Evolutionary conservation across 495 filamentous ascomycete species (phyloP).

Genomic region (Oleoguttula mirabilis): DNA sequence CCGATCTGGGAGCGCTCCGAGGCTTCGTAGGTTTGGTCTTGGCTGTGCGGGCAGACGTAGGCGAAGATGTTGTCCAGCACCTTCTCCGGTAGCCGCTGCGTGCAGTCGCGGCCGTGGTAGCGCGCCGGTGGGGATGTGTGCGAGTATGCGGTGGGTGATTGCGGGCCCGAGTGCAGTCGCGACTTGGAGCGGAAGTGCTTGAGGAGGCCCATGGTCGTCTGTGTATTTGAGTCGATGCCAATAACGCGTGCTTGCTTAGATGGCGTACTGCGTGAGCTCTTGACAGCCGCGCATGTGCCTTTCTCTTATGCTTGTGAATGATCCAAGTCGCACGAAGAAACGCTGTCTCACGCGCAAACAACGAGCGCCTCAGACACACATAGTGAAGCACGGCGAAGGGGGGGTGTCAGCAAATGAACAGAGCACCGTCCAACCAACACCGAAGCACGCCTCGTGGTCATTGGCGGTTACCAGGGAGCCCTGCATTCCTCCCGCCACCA

Average conservation of each 20-base stretch:
- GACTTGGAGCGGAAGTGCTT: conserved; percentile 34
- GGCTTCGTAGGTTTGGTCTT: conserved; percentile 62
- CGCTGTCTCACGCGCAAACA: background rate
- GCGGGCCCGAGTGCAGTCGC: conserved; percentile 24
- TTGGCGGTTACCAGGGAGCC: background rate
- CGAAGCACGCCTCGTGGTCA: no score
- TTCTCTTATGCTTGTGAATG: background rate
- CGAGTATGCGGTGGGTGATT: conserved; percentile 11
- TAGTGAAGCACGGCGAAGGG: no score
- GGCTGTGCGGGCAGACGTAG: conserved; percentile 71
- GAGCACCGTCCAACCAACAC: no score
- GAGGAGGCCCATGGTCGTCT: conserved; percentile 36
- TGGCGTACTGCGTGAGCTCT: background rate
- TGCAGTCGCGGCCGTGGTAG: conserved; percentile 32
- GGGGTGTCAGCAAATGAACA: no score
- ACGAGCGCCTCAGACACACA: background rate
- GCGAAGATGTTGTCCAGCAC: conserved; percentile 64
- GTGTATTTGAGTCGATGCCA: background rate
- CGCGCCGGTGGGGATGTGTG: background rate
- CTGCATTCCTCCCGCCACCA: background rate
- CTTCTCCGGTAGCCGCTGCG: conserved; percentile 43
- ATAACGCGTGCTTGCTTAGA: background rate
- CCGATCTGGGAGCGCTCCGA: conserved; percentile 73
- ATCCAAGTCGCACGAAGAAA: background rate
- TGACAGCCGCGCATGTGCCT: background rate